Evolutionary conservation across 257 asterid genomes (phyloP).

Genomic region (Euphrasia confusa): DNA sequence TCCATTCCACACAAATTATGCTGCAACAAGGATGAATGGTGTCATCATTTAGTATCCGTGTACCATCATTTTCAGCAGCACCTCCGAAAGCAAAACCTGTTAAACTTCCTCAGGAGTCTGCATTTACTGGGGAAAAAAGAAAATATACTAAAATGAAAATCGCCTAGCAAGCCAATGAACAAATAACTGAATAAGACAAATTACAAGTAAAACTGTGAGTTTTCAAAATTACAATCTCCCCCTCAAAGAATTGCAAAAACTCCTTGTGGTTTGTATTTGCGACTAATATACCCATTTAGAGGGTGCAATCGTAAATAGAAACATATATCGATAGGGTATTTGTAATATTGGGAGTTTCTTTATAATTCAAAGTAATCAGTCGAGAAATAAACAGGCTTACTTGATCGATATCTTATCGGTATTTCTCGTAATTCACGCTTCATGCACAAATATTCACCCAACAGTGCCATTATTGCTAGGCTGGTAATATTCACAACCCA

Average conservation of each 20-base stretch:
- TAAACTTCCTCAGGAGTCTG: conserved; percentile 35
- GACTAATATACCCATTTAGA: background rate
- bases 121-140: background rate
- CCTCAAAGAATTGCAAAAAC: background rate
- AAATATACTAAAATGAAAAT: background rate
- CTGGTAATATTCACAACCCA: conserved; percentile 82
- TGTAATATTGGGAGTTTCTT: background rate
- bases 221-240: background rate
- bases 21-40: conserved; percentile 1
- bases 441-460: conserved; percentile 86
- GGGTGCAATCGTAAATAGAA: conserved; percentile 1
- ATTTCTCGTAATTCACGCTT: conserved; percentile 76
- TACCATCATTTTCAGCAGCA: background rate
- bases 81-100: background rate
- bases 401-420: conserved; percentile 74
- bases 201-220: background rate
- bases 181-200: no score
- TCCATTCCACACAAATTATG: background rate
- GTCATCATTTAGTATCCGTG: conserved; percentile 4
- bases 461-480: conserved; percentile 70
- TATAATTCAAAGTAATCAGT: conserved; percentile 4
- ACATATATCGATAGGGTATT: conserved; percentile 13
- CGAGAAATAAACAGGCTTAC: conserved; percentile 43
- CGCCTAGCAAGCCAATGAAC: no score
- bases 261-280: background rate